phyloP scores from a whole-genome alignment of 352 stramenopile species.

The Phytopythium oedochilum region DNA sequence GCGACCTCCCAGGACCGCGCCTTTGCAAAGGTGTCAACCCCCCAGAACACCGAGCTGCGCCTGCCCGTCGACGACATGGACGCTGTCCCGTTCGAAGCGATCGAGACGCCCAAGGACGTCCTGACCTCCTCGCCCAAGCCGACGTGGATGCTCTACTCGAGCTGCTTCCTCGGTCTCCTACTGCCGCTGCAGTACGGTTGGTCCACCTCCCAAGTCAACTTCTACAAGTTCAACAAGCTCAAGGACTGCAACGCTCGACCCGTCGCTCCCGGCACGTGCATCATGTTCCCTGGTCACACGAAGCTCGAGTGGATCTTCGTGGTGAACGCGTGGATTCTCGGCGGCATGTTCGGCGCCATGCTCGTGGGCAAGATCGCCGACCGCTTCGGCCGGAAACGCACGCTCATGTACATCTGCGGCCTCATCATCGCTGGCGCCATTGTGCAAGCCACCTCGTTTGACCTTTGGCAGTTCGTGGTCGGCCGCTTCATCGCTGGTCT shows the following conservation, averaged over 20 bases:
- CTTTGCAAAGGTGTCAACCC: background rate
- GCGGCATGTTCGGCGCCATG: slow-evolving; percentile 28
- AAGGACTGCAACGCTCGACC: slow-evolving; percentile 24
- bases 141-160: slow-evolving; percentile 32
- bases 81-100: background rate
- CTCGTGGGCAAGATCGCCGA: slow-evolving; percentile 22
- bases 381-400: slow-evolving; percentile 27
- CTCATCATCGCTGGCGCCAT: slow-evolving; percentile 34
- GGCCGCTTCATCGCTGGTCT: slow-evolving; percentile 45
- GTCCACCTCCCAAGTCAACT: slow-evolving; percentile 39
- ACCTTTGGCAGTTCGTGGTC: slow-evolving; percentile 33
- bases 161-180: slow-evolving; percentile 26
- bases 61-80: background rate
- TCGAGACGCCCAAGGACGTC: slow-evolving; percentile 1
- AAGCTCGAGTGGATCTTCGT: slow-evolving; percentile 27
- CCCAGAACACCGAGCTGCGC: background rate
- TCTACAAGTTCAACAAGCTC: slow-evolving; percentile 36
- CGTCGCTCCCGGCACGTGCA: slow-evolving; percentile 15
- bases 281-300: slow-evolving; percentile 33
- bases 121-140: slow-evolving; percentile 6
- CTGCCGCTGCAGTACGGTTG: slow-evolving; percentile 37
- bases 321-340: slow-evolving; percentile 38
- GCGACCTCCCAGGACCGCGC: background rate
- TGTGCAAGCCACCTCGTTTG: slow-evolving; percentile 25
- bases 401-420: slow-evolving; percentile 24